Conservation (phyloP, 768 basidiomycete genomes). For the Arthromyces matolae region DNA sequence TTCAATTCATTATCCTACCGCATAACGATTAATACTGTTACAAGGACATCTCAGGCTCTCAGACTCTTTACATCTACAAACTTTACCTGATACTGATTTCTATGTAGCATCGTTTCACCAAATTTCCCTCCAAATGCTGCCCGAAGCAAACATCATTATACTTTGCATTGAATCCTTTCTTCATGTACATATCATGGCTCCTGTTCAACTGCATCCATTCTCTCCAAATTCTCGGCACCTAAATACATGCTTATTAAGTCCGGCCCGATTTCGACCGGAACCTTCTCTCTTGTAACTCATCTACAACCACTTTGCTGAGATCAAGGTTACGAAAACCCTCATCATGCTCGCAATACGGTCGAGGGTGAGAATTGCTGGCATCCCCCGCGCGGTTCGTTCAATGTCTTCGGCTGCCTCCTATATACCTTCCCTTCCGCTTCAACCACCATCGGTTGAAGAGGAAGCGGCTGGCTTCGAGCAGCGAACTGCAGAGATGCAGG, state of each 20-base stretch:
- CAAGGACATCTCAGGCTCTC: neutral
- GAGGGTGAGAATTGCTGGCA: constrained; percentile 23
- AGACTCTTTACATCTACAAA: neutral
- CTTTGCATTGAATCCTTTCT: no score
- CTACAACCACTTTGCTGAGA: constrained; percentile 1
- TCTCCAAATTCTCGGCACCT: no score
- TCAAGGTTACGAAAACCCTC: neutral
- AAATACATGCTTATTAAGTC: no score
- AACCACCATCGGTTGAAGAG: constrained; percentile 52
- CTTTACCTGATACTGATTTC: no score
- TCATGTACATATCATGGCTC: no score
- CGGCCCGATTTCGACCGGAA: no score
- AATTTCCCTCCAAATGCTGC: no score
- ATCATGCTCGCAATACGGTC: constrained; percentile 29
- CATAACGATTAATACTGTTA: neutral
- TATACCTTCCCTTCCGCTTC: constrained; percentile 44
- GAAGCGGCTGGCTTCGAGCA: constrained; percentile 58
- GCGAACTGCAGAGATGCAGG: constrained; percentile 58
- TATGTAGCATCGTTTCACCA: no score
- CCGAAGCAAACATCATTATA: no score
- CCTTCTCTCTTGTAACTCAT: no score
- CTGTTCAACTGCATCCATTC: no score
- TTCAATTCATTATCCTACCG: neutral
- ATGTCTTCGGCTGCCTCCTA: constrained; percentile 41
- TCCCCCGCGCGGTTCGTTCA: constrained; percentile 25